phyloP scores from a whole-genome alignment of 306 rosid genomes.

The Senna tora region DNA sequence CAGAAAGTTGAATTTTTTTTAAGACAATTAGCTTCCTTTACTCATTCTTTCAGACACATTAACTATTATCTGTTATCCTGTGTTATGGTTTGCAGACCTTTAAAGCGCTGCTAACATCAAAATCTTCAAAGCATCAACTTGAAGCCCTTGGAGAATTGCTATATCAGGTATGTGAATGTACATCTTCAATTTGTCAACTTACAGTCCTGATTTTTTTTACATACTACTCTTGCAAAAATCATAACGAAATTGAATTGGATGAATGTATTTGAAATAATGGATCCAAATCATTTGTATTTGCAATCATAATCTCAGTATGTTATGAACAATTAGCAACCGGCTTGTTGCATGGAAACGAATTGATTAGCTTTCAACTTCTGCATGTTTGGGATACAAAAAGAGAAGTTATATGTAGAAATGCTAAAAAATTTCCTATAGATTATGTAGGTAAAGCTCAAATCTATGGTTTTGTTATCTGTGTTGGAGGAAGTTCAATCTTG shows the following conservation, averaged over 20 bases:
- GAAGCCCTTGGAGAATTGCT: slow-evolving; percentile 81
- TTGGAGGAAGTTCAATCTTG: background rate
- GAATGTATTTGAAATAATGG: background rate
- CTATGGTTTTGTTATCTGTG: background rate
- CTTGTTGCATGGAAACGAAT: background rate
- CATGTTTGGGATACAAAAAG: background rate
- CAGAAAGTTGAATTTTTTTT: background rate
- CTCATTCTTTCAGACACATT: background rate
- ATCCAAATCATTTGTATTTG: background rate
- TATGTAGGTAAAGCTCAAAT: background rate
- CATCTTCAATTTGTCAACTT: slow-evolving; percentile 27
- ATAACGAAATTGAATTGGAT: slow-evolving; percentile 30
- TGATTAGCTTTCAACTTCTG: background rate
- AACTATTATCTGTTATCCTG: slow-evolving; percentile 14
- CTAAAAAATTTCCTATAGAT: background rate
- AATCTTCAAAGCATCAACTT: slow-evolving; percentile 72
- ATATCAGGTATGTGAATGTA: slow-evolving; percentile 69
- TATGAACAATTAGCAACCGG: background rate
- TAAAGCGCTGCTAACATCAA: slow-evolving; percentile 80
- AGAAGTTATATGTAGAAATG: too few relatives aligned
- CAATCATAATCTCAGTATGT: background rate
- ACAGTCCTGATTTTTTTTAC: background rate
- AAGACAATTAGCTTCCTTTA: background rate
- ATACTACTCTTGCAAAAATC: background rate
- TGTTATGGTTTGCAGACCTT: slow-evolving; percentile 62